Evolutionary conservation across 2,329 filamentous ascomycete genomes (phyloP).

Genomic region (Neurospora crassa): DNA sequence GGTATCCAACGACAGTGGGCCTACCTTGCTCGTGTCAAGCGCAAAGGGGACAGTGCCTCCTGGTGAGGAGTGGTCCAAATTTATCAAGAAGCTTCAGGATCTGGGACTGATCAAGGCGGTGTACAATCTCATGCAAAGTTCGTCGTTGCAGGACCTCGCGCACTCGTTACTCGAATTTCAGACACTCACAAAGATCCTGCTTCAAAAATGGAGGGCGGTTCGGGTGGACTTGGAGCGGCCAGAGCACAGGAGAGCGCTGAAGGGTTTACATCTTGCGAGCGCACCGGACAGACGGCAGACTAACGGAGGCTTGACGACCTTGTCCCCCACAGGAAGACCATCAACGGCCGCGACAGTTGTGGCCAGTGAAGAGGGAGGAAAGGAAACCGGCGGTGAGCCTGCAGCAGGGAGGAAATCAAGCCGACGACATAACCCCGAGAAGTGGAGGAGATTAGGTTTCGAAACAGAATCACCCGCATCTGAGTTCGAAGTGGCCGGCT

Average conservation of each 20-base stretch:
- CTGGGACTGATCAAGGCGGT: conserved; percentile 87
- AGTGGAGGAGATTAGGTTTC: conserved; percentile 89
- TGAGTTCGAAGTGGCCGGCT: conserved; percentile 81
- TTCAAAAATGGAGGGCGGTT: conserved; percentile 82
- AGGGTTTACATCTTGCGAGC: conserved; percentile 76
- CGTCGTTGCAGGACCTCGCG: conserved; percentile 79
- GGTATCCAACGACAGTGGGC: conserved; percentile 59
- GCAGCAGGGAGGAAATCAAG: conserved; percentile 47
- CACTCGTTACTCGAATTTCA: conserved; percentile 91
- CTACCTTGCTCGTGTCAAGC: conserved; percentile 16
- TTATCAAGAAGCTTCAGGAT: conserved; percentile 89
- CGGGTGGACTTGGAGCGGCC: conserved; percentile 75
- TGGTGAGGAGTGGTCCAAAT: conserved; percentile 80
- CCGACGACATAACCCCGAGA: conserved; percentile 72
- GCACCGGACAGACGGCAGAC: conserved; percentile 49
- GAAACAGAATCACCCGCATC: conserved; percentile 76
- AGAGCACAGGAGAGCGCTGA: conserved; percentile 80
- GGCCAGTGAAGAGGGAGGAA: conserved; percentile 19
- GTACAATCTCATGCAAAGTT: conserved; percentile 89
- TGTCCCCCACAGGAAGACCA: conserved; percentile 14
- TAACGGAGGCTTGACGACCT: conserved; percentile 27
- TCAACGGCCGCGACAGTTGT: conserved; percentile 2
- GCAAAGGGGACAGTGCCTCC: conserved; percentile 26
- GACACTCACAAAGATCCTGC: conserved; percentile 74
- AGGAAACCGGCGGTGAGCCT: conserved; percentile 20